Base-by-base conservation (phyloP, 371 early-diverging fungal species). In the Lichtheimia ornata region DNA sequence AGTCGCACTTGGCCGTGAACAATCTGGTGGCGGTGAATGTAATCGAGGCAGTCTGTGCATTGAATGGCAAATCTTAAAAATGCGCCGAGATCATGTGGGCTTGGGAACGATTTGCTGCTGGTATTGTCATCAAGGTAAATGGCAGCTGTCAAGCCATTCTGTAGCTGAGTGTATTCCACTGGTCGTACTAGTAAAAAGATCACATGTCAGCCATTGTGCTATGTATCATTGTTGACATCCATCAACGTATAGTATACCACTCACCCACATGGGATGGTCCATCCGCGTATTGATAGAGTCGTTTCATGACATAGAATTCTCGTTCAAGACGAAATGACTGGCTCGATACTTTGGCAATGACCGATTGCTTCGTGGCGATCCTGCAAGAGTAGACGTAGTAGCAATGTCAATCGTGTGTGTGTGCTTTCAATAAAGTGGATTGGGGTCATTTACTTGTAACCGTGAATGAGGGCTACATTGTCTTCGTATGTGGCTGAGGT, bases 1-100 rank as follows among this genome's bases (percentile, higher is more conserved):
- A 72, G 51, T 22, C 74, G 64, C 11, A 79, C 63, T 57, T 79
- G 76, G 4, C 80, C 80, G 44, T 79, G 80, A 2, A 79, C 70
- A 3, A 72, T 64, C 28, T 69, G 67, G 55, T 79, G 68, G 20
- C 70, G 63, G 53, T 79, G 80, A 18, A 76, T 72, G 18, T 73
- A 79, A 50, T 79, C 80, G 1, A 79, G 50, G 50, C 75, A 74
- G 30, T 76, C 72, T 41, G 71, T 70, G 42, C 74, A 74, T 53
- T 74, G 73, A 50, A 74, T 79, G 5, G 80, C 80, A 45, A 79
- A 76, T 4, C 73, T 67, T 5, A 79, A 51, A 56, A 79, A 79
- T 1, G 80, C 73, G 14, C 76, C 67, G 35, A 79, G 63, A 54
- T 79, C 80, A 56, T 15, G 18, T 35, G 20, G 40, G 9, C 18